Base-by-base conservation (phyloP, 331 rosid species). In the Malus hybrid region DNA sequence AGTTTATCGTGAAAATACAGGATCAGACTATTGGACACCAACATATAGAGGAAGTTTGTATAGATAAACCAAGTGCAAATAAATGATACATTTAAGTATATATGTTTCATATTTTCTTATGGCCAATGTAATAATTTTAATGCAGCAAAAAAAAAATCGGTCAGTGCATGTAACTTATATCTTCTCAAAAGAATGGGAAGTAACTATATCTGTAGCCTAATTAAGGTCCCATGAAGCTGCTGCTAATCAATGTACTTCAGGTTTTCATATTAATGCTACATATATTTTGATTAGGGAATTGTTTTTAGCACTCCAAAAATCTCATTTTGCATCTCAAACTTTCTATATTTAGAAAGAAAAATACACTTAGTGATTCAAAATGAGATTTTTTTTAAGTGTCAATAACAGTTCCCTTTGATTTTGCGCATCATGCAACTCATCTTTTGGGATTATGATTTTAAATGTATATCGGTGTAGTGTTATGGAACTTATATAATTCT, bases 11-110 rank as follows among this genome's bases (percentile, higher is more conserved):
- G 99, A 95, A 54, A 90, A 87, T 64, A 84, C 79, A 12, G 97
- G 90, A 59, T 91, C 99, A 19, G 97, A 95, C 68, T 90, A 90
- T 74, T 95, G 97, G 99, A 87, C 99, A 13, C 97, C 97, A 50
- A 79, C 93, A 2, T 95, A 90, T 31, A 82, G 97, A 89, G 97
- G 99, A 14, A 88, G 97, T 87, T 86, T 89, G 74, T 95, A 89
- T 78, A 83, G 97, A 81, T 92, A 71, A 16, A 20, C 18, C 6
- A 13, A 63, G 67, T 63, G 12, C 42, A 28, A 15, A 15, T 15
- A 42, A 0, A 63, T 52, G 57, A 52, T 52, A 52, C 20, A 16
- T 6, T 52, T 52, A 50, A 5, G 19, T 68, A 29, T 32, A 65
- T 48, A 67, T 31, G 16, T 48, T 34, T 50, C 67, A 63, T 63